Base-by-base conservation (phyloP, 73 alveolate genomes). In the Tetrahymena thermophila region DNA sequence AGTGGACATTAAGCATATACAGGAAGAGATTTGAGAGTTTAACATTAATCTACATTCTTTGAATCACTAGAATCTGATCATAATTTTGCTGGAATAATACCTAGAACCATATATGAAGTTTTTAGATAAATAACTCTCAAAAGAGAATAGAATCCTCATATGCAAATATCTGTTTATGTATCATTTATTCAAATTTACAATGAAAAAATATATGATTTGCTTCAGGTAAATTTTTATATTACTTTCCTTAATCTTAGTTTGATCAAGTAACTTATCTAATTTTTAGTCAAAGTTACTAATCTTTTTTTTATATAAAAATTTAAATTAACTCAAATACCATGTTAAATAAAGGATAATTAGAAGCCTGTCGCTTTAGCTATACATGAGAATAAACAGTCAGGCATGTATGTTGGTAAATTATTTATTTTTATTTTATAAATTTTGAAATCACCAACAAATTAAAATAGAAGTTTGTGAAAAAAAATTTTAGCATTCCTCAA, bases 1-100 rank as follows among this genome's bases (percentile, higher is more conserved):
- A 56, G 58, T 85, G 95, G 89, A 25, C 89, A 71, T 71, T 71
- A 71, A 31, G 89, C 89, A 71, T 71, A n/a, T 71, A 71, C 89
- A 71, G 89, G 89, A 71, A 71, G 11, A 8, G 89, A 71, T 71
- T 71, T 95, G 15, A 85, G 84, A 34, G 50, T 95, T 31, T 89
- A 94, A 11, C 97, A 95, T 85, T 37, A 95, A 93, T 42, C 97
- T 9, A 95, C 97, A 34, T 95, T 95, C 50, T 50, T 89, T 34
- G 97, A 95, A 37, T 94, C 93, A 35, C 21, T 95, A 56, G 50
- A 85, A 50, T 84, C 94, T 14, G 97, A 95, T 38, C 85, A 85
- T 38, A 95, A 95, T 95, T 94, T 85, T 95, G 97, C 97, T 43
- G 97, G 97, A 34, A 95, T 95, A 35, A 95, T 95, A 31, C 97